These are phyloP conservation scores for Chiua virens DNA, from an alignment of 768 basidiomycete genomes.

Conservation along the genomic window DNA sequence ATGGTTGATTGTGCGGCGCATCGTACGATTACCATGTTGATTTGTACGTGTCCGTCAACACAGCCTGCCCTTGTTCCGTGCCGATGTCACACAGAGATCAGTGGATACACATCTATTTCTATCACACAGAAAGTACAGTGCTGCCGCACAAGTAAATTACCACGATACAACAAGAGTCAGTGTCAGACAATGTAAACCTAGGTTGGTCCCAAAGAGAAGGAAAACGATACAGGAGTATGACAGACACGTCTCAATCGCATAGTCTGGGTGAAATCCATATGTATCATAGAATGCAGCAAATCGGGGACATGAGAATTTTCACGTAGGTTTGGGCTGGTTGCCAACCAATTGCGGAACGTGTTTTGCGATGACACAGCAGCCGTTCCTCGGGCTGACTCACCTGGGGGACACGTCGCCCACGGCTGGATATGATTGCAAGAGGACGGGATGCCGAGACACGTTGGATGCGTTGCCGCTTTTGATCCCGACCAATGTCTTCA, in stretches of 20 bases:
- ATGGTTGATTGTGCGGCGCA: no score
- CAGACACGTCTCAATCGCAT: slow-evolving; percentile 10
- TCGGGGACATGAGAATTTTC: slow-evolving; percentile 10
- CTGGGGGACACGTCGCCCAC: slow-evolving; percentile 7
- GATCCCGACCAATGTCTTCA: slow-evolving; percentile 9
- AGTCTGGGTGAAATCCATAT: slow-evolving; percentile 25
- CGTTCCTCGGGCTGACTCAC: slow-evolving; percentile 24
- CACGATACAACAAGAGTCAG: slow-evolving; percentile 13
- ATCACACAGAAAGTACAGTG: not conserved
- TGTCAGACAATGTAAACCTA: slow-evolving; percentile 8
- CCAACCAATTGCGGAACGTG: slow-evolving; percentile 2
- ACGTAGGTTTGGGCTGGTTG: slow-evolving; percentile 2
- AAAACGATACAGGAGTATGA: slow-evolving; percentile 13
- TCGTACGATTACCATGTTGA: no score
- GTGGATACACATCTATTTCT: not conserved
- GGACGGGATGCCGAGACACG: slow-evolving; percentile 6
- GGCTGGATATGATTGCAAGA: slow-evolving; percentile 2
- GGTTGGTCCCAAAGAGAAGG: slow-evolving; percentile 6
- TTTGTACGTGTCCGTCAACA: not conserved
- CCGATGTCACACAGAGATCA: not conserved
- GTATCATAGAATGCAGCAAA: slow-evolving; percentile 16
- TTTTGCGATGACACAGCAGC: slow-evolving; percentile 6
- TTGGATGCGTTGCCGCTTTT: slow-evolving; percentile 7
- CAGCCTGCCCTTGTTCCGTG: not conserved
- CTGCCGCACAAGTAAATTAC: not conserved